Conservation (phyloP, 805 yeast species). For the Danielia oregonensis region DNA sequence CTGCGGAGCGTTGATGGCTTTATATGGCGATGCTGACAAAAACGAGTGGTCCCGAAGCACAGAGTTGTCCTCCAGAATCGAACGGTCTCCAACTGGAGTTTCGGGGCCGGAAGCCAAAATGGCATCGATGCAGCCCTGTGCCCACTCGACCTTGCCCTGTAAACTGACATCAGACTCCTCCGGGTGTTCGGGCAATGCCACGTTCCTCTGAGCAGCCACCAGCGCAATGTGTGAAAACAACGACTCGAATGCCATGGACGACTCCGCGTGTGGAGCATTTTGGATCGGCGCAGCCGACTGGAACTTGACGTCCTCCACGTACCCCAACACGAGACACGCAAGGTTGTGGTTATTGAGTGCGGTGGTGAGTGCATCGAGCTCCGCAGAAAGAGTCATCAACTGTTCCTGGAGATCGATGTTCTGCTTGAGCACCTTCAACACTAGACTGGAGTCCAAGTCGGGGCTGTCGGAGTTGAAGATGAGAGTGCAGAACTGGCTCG, state of each 20-base stretch:
- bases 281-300: constrained; percentile 1
- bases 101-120: constrained; percentile 13
- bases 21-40: constrained; percentile 23
- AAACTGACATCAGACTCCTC: constrained; percentile 12
- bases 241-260: constrained; percentile 33
- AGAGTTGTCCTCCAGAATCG: constrained; percentile 16
- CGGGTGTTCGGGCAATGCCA: constrained; percentile 33
- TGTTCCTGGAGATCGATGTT: constrained; percentile 30
- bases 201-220: constrained; percentile 40
- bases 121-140: constrained; percentile 37
- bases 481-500: constrained; percentile 31
- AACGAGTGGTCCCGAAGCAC: constrained; percentile 26
- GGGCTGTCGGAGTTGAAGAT: constrained; percentile 15
- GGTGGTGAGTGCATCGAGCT: constrained; percentile 24
- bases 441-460: constrained; percentile 25
- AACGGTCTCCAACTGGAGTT: constrained; percentile 1
- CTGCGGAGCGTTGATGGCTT: constrained; percentile 10
- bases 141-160: constrained; percentile 31
- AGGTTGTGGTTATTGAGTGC: constrained; percentile 40
- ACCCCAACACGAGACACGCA: constrained; percentile 44
- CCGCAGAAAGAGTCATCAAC: constrained; percentile 21
- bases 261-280: not conserved
- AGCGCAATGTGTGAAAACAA: constrained; percentile 46
- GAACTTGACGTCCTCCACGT: constrained; percentile 40
- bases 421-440: constrained; percentile 31